Base-by-base conservation (phyloP, 441 rosid species). In the Gossypium laxum region DNA sequence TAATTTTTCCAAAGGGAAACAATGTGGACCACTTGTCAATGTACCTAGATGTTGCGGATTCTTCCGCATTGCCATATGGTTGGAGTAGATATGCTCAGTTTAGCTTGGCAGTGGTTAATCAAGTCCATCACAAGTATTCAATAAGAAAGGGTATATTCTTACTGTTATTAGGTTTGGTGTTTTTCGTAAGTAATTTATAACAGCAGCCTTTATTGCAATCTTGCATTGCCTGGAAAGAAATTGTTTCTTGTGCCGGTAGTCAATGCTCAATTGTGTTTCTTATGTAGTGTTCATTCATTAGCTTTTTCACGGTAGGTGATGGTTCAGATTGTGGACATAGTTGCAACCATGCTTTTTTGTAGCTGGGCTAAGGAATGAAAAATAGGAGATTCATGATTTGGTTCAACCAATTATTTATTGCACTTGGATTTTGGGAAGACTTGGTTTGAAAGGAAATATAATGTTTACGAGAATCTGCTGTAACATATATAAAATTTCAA, bases 81-180 rank as follows among this genome's bases (percentile, higher is more conserved):
- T 93, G 98, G 98, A 90, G 92, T 79, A 86, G 97, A 86, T 91
- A 80, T 72, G 92, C 96, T 21, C 97, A 89, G 68, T 93, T 93
- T 76, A 88, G 93, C 80, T 82, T 93, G 82, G 83, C 91, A 24
- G 88, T 93, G 59, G 86, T 86, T 57, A 93, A 93, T 78, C 98
- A 93, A 82, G 61, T 83, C 26, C 84, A 87, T 78, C 77, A 47
- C 75, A 84, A 84, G 77, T 91, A 78, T 76, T 82, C 93, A n/a
- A 72, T 88, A 67, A 90, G 93, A 85, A 91, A 91, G 76, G 97
- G 97, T 93, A 59, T 59, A 26, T 50, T 57, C 17, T 15, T 30
- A n/a, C 34, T 60, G 1, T 10, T 50, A 10, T 3, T 18, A 3
- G 2, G 19, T 21, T 24, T 56, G 66, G 5, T 8, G 2, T 24